Evolutionary conservation across 2,329 filamentous ascomycete species (phyloP), one percentile per base, ranked within the genome.

Genomic region (Alternaria atra): DNA sequence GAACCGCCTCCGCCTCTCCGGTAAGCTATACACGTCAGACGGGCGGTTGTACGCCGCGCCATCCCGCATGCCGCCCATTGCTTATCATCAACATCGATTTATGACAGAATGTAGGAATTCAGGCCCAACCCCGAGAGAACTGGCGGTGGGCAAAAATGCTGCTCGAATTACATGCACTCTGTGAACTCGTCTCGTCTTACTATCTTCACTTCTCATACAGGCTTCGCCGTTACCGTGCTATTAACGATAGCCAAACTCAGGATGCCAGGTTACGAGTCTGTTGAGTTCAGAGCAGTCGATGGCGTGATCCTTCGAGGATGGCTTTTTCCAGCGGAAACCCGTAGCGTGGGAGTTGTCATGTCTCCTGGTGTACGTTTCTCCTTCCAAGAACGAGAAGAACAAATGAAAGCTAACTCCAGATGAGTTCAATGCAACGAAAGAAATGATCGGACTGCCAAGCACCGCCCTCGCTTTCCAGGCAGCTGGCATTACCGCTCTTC

Each of bases 401-500:
- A 13, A 39, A 29, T 29, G 27, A 8, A 29, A 29, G 27, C 10
- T 17, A 39, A 15, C 35, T 39, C n/a, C 12, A 15, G 10, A 15
- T 15, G 12, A 44, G 42, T 76, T 76, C 60, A 76, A 75, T 52
- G 65, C 52, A 35, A 58, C 66, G 46, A 78, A 78, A 57, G 77
- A 80, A 32, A 66, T 77, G 48, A 58, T 75, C 27, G 47, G 55
- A 0, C 69, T 74, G 2, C 73, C 76, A 15, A 67, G 13, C 23
- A 25, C 78, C 3, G 79, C 79, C 5, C 65, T 72, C 20, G 55
- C 53, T 4, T 79, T 80, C 56, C 75, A 80, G 50, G 34, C 51
- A 2, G 61, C 65, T 0, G 79, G 77, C 15, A 65, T 81, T 52
- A 80, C 74, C 0, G 77, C 73, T 2, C 67, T 82, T 4, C 44